phyloP scores from a whole-genome alignment of 495 filamentous ascomycete species.

The Mycothermus thermophilus region DNA sequence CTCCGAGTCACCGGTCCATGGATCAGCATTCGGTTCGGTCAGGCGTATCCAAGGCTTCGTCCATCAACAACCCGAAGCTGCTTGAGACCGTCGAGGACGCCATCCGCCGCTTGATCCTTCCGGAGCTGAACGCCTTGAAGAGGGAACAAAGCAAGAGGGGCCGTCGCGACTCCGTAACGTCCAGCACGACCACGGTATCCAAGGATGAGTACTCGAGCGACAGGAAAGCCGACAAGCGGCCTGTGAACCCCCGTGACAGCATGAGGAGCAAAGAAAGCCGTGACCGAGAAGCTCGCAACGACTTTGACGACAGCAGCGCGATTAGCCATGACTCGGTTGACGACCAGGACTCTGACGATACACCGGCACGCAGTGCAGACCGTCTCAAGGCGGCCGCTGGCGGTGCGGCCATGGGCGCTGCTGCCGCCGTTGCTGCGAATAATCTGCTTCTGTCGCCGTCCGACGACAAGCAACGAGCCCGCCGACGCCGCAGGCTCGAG shows the following conservation, averaged over 20 bases:
- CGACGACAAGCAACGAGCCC: constrained; percentile 32
- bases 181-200: constrained; percentile 43
- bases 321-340: constrained; percentile 28
- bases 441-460: constrained; percentile 25
- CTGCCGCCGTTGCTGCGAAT: constrained; percentile 18
- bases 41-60: constrained; percentile 59
- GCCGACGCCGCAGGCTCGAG: constrained; percentile 31
- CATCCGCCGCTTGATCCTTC: constrained; percentile 79
- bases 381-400: constrained; percentile 25
- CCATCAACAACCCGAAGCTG: constrained; percentile 90
- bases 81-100: constrained; percentile 93
- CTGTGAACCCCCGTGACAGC: constrained; percentile 23
- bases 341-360: constrained; percentile 24
- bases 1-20: constrained; percentile 52
- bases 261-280: constrained; percentile 26
- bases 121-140: constrained; percentile 82
- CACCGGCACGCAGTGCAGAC: constrained; percentile 26
- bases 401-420: constrained; percentile 22
- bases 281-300: constrained; percentile 42
- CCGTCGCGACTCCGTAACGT: constrained; percentile 45
- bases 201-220: constrained; percentile 42
- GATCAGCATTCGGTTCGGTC: constrained; percentile 67
- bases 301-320: constrained; percentile 42
- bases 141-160: constrained; percentile 60
- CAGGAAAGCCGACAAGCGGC: constrained; percentile 22